phyloP scores from a whole-genome alignment of 1,284 basidiomycete species.

The Ustilago crameri region DNA sequence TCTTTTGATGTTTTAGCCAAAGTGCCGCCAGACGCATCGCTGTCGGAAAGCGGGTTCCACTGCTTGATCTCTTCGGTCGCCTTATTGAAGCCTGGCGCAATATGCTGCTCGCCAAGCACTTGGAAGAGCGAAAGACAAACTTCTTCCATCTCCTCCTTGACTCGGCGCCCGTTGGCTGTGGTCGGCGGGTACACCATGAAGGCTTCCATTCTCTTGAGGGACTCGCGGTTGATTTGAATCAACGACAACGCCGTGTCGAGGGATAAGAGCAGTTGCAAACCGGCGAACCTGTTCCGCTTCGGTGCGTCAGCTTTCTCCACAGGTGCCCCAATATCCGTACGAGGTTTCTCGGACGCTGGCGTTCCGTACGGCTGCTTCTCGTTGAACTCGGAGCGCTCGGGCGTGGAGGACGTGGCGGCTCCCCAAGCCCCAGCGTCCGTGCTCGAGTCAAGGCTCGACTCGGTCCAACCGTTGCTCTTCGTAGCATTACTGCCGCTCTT shows the following conservation, averaged over 20 bases:
- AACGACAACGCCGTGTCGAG: conserved; percentile 90
- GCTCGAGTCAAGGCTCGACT: conserved; percentile 3
- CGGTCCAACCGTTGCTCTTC: conserved; percentile 15
- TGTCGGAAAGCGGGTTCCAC: conserved; percentile 44
- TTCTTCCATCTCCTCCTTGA: conserved; percentile 80
- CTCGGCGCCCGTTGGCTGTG: conserved; percentile 71
- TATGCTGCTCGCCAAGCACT: conserved; percentile 81
- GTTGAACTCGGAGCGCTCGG: neutral
- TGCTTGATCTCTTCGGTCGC: conserved; percentile 68
- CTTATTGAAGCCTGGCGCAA: conserved; percentile 86
- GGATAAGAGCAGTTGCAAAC: conserved; percentile 77
- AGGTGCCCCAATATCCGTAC: no score
- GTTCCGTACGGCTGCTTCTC: neutral
- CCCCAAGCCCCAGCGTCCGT: conserved; percentile 8
- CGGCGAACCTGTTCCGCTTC: conserved; percentile 14
- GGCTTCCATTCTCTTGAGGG: conserved; percentile 88
- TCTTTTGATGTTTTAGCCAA: neutral
- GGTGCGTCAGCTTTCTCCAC: neutral
- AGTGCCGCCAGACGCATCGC: conserved; percentile 1
- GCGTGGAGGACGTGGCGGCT: neutral
- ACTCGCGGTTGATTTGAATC: conserved; percentile 89
- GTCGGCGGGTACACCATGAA: conserved; percentile 80
- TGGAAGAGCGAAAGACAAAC: conserved; percentile 86
- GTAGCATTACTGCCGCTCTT: conserved; percentile 6
- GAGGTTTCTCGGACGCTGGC: neutral